Base-by-base conservation (phyloP, 257 asterid genomes). In the Rhazya stricta region DNA sequence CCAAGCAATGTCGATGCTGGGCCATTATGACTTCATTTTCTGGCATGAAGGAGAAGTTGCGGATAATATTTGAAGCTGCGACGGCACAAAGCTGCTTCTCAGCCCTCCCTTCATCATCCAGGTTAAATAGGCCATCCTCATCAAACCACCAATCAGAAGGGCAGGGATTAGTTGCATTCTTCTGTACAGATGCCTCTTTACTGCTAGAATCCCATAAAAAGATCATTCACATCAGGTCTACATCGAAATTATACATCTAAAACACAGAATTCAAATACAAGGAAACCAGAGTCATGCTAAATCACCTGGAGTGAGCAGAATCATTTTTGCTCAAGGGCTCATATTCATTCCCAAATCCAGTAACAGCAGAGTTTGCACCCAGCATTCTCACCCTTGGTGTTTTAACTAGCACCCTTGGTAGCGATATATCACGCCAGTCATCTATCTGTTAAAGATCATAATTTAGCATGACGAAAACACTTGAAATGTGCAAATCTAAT, bases 31-130 rank as follows among this genome's bases (percentile, higher is more conserved):
- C 86, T 86, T 92, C 99, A 79, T 95, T 95, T 75, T 95, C 98
- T 50, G 99, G 89, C 99, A 95, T 95, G 79, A 95, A 95, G 48
- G 99, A 95, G 66, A 95, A 92, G 89, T 95, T 95, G 67, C 99
- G 89, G 39, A 95, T 79, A 77, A 91, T 85, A 75, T 95, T 95
- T 43, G 99, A 95, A 79, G 96, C 99, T 83, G 95, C 97, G 62
- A 89, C 96, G 77, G 99, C 97, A 84, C 91, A 89, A 37, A 85
- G 91, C 83, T 95, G 96, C 84, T 95, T 95, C 78, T 95, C 99
- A 48, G 85, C 83, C 36, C 96, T 90, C 45, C 96, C 99, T 88
- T 89, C 99, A 67, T 92, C 99, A 66, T 92, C 97, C 62, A 87
- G 80, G 82, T 94, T 92, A 83, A 94, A 94, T 77, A 94, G 84